These are phyloP conservation scores for Leptographium flavum DNA, from an alignment of 2,329 filamentous ascomycete species.

Conservation along the genomic window DNA sequence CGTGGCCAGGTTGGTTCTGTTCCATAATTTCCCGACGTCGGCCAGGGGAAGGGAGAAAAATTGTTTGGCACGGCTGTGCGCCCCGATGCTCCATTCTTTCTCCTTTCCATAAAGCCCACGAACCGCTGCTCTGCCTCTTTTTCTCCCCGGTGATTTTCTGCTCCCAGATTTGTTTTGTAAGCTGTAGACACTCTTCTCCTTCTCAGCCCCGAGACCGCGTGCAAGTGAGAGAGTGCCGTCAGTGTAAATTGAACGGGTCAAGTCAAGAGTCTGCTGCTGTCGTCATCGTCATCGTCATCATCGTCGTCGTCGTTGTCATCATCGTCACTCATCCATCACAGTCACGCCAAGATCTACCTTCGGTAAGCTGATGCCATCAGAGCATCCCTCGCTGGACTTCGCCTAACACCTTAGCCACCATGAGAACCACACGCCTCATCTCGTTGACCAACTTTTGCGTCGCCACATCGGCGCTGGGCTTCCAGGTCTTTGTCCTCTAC, in stretches of 20 bases:
- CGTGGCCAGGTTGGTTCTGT: background rate
- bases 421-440: slow-evolving; percentile 27
- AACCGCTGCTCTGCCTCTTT: background rate
- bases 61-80: background rate
- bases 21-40: slow-evolving; percentile 3
- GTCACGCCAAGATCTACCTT: too few relatives aligned
- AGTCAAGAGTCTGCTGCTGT: background rate
- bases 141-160: background rate
- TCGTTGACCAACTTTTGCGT: slow-evolving; percentile 53
- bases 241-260: background rate
- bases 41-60: background rate
- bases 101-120: background rate
- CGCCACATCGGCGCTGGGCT: slow-evolving; percentile 48
- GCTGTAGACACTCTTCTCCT: background rate
- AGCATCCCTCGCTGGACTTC: too few relatives aligned
- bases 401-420: too few relatives aligned
- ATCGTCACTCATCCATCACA: too few relatives aligned
- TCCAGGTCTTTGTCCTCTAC: slow-evolving; percentile 57
- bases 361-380: too few relatives aligned
- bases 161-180: background rate
- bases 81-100: background rate
- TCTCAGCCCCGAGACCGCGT: background rate
- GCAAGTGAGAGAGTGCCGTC: background rate
- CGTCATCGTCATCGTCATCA: too few relatives aligned
- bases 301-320: too few relatives aligned